Base-by-base conservation (phyloP, 768 basidiomycete genomes). In the Boletus edulis region DNA sequence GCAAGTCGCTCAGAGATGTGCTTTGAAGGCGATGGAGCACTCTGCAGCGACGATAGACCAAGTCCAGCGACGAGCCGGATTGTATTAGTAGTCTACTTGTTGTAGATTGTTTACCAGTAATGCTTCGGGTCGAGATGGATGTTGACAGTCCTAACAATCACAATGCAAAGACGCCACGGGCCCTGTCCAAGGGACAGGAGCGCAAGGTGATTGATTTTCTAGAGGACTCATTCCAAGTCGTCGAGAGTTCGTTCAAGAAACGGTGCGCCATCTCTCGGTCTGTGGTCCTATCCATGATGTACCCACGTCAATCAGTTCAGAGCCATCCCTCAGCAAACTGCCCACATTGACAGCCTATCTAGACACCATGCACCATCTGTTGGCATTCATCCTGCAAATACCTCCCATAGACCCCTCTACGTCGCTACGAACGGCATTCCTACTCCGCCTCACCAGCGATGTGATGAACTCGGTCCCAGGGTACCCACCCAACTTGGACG, bases 371-470 rank as follows among this genome's bases (percentile, higher is more conserved):
- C 83, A 80, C 20, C 72, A 71, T 45, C 72, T 91, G 18, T 71
- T 91, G 12, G 75, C 79, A 0, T 64, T 92, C 45, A 77, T 89
- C 40, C 73, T 91, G 18, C 88, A 85, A 63, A 87, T 91, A 46
- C 90, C 89, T 0, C 89, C 90, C 13, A 67, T 87, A 15, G 82
- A 84, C 56, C 85, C 87, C 0, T 90, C 89, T 3, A 81, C 85
- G 5, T 73, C 82, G 14, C 75, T 91, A 5, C 82, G 90, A 10
- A 83, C 77, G 9, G 76, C 83, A 3, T 82, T 83, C 55, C 75
- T 91, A n/a, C 81, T 92, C 22, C 84, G 83, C 27, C 74, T 91
- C 9, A 91, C 87, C 4, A 81, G 82, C 50, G 89, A 91, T 46
- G 75, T 82, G 17, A 72, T 91, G 59, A 72, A 68, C 54, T 76